A percentile compares a stretch with the other conserved stretches of the same genome.
Conservation (phyloP, 495 filamentous ascomycete species). For the Cudoniella acicularis region DNA sequence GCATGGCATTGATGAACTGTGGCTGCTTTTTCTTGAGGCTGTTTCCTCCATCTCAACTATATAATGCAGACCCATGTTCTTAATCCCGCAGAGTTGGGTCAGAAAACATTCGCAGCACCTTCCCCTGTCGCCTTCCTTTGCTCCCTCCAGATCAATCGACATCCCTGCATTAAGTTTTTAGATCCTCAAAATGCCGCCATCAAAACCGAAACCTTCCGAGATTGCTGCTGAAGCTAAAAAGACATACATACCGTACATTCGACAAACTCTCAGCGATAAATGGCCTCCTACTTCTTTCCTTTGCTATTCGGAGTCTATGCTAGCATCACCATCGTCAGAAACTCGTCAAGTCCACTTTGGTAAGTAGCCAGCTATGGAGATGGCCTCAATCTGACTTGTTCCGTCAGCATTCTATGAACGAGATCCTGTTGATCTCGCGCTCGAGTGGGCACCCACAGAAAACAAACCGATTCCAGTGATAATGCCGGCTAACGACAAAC, state of each 20-base stretch:
- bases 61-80: constrained; percentile 20
- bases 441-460: constrained; percentile 48
- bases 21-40: constrained; percentile 4
- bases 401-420: constrained; percentile 37
- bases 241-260: constrained; percentile 57
- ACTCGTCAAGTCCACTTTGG: constrained; percentile 1
- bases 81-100: neutral
- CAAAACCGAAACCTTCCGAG: constrained; percentile 63
- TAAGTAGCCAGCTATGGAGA: no score
- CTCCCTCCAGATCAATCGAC: neutral
- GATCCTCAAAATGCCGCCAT: constrained; percentile 47
- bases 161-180: neutral
- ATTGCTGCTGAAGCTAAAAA: constrained; percentile 67
- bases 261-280: constrained; percentile 39
- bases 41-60: constrained; percentile 12
- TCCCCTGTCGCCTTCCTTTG: neutral
- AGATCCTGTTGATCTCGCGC: constrained; percentile 65
- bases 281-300: constrained; percentile 46
- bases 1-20: constrained; percentile 5
- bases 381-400: no score
- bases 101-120: neutral
- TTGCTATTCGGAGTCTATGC: constrained; percentile 17
- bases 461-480: constrained; percentile 56
- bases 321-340: neutral
- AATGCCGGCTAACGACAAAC: constrained; percentile 70